Evolutionary conservation across 2,329 filamentous ascomycete genomes (phyloP).

Genomic region (Fusarium praegraminearum): DNA sequence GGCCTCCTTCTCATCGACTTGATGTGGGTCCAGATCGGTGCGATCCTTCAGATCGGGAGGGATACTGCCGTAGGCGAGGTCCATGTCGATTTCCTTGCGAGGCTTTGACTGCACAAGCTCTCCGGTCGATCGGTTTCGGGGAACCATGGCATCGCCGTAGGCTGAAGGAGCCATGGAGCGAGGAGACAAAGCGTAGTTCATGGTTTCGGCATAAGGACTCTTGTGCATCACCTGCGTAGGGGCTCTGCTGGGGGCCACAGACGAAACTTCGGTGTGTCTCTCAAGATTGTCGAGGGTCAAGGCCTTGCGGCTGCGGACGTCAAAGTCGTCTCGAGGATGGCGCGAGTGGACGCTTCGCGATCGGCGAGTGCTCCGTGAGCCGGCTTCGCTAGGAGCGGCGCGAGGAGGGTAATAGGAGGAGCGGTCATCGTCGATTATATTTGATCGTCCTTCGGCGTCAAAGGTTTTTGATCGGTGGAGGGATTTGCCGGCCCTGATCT

Average conservation of each 20-base stretch:
- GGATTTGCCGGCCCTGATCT: constrained; percentile 75
- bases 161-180: constrained; percentile 45
- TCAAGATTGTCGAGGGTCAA: constrained; percentile 67
- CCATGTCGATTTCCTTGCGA: constrained; percentile 79
- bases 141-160: constrained; percentile 49
- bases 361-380: constrained; percentile 58
- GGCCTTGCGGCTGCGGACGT: constrained; percentile 53
- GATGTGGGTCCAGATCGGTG: constrained; percentile 60
- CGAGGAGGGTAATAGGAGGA: constrained; percentile 54
- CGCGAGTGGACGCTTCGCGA: constrained; percentile 52
- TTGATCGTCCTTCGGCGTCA: constrained; percentile 47
- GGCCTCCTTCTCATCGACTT: constrained; percentile 67
- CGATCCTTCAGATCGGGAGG: constrained; percentile 73
- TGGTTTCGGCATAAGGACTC: constrained; percentile 52
- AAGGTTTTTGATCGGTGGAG: constrained; percentile 72
- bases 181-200: constrained; percentile 54
- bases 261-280: constrained; percentile 65
- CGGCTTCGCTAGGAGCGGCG: constrained; percentile 52
- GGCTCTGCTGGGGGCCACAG: constrained; percentile 59
- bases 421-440: constrained; percentile 48
- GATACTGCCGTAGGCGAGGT: constrained; percentile 89
- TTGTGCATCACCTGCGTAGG: constrained; percentile 58
- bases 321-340: constrained; percentile 49
- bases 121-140: constrained; percentile 56
- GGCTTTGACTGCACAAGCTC: constrained; percentile 48